These are phyloP conservation scores for Lentinus brumalis DNA, from an alignment of 768 basidiomycete genomes.

Conservation along the genomic window DNA sequence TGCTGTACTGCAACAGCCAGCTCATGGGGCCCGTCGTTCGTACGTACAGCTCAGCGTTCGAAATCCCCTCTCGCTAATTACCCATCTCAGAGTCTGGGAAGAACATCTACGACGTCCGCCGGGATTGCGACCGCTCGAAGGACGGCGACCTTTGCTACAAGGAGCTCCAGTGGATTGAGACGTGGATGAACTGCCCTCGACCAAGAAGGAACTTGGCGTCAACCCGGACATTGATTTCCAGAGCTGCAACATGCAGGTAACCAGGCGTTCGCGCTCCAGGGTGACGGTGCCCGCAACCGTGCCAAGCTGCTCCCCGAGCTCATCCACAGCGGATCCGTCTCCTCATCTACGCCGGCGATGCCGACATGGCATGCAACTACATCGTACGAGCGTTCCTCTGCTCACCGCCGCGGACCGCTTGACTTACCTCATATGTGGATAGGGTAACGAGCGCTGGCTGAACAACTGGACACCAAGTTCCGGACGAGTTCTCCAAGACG, in stretches of 20 bases:
- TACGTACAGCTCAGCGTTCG: slow-evolving; percentile 36
- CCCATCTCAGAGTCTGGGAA: slow-evolving; percentile 22
- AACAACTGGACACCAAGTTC: slow-evolving; percentile 62
- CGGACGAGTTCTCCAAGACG: slow-evolving; percentile 57
- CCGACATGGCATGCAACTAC: slow-evolving; percentile 91
- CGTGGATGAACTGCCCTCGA: slow-evolving; percentile 78
- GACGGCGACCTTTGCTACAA: slow-evolving; percentile 78
- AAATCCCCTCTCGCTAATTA: neutral
- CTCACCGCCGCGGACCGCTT: neutral
- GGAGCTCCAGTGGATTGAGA: slow-evolving; percentile 87
- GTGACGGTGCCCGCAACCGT: slow-evolving; percentile 86
- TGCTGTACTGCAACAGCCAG: slow-evolving; percentile 78
- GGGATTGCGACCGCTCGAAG: slow-evolving; percentile 50
- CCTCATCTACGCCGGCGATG: slow-evolving; percentile 88
- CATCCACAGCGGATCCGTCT: slow-evolving; percentile 82
- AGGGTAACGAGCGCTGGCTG: slow-evolving; percentile 81
- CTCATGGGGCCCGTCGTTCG: slow-evolving; percentile 71
- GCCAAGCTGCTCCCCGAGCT: slow-evolving; percentile 78
- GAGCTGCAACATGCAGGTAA: slow-evolving; percentile 84
- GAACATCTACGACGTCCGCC: slow-evolving; percentile 89
- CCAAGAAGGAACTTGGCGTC: slow-evolving; percentile 82
- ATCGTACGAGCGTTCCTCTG: slow-evolving; percentile 49
- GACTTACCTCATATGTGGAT: neutral
- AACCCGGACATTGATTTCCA: slow-evolving; percentile 58
- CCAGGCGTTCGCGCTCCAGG: slow-evolving; percentile 76